A percentile compares a stretch with the other conserved stretches of the same genome.
These are phyloP conservation scores for Rhytidiadelphus loreus DNA, from an alignment of 225 moss, liverwort and hornwort genomes.

Conservation along the genomic window DNA sequence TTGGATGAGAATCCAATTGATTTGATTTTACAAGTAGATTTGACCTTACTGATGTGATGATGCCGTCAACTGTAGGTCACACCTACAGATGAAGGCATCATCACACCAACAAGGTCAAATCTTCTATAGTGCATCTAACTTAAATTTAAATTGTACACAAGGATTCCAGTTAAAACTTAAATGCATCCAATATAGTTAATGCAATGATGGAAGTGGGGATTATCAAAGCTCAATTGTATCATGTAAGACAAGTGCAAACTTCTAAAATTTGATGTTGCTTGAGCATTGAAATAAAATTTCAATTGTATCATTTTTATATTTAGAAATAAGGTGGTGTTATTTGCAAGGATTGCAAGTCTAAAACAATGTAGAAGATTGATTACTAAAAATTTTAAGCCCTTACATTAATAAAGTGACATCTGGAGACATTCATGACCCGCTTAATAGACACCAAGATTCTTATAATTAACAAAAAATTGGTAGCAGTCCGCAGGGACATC, in stretches of 20 bases:
- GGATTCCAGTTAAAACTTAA: neutral
- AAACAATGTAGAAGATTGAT: neutral
- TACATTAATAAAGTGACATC: too few relatives aligned
- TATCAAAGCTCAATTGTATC: neutral
- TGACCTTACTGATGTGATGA: rapidly evolving
- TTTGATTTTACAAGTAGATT: neutral
- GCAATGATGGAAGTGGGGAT: neutral
- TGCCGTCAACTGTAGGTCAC: rapidly evolving
- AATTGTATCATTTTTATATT: neutral
- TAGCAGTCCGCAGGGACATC: rapidly evolving
- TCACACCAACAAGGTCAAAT: too few relatives aligned
- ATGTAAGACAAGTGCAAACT: rapidly evolving
- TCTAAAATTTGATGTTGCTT: neutral
- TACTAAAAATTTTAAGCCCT: neutral
- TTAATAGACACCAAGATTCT: neutral
- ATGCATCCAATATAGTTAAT: too few relatives aligned
- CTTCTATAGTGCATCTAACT: neutral
- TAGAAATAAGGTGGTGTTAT: neutral
- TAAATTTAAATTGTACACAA: neutral
- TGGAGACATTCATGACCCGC: neutral
- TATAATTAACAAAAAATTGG: neutral
- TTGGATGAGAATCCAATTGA: neutral
- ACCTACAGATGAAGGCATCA: neutral
- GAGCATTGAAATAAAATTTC: neutral
- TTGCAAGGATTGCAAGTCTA: neutral